Evolutionary conservation across 2,329 filamentous ascomycete genomes (phyloP).

Genomic region (Coniochaeta pulveracea): DNA sequence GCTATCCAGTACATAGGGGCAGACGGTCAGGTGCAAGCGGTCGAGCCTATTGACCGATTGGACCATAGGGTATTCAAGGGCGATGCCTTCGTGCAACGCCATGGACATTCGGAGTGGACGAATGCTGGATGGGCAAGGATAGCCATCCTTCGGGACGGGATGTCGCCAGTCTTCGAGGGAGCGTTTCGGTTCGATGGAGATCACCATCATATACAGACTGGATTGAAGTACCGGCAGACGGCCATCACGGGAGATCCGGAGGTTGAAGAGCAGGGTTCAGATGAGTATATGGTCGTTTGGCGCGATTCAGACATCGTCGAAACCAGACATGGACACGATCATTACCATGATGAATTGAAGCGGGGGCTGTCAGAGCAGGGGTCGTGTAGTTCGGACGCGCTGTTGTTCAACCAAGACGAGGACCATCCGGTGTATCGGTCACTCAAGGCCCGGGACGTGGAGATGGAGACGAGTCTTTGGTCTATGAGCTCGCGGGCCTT

Average conservation of each 20-base stretch:
- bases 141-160: slow-evolving; percentile 65
- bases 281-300: slow-evolving; percentile 83
- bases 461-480: slow-evolving; percentile 24
- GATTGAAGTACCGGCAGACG: slow-evolving; percentile 61
- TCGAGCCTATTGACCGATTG: slow-evolving; percentile 60
- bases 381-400: slow-evolving; percentile 62
- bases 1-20: slow-evolving; percentile 59
- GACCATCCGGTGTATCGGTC: slow-evolving; percentile 56
- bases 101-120: slow-evolving; percentile 55
- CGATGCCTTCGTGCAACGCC: slow-evolving; percentile 55
- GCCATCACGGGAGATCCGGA: slow-evolving; percentile 61
- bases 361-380: slow-evolving; percentile 34
- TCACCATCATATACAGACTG: slow-evolving; percentile 77
- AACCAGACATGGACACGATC: slow-evolving; percentile 9
- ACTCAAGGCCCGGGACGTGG: slow-evolving; percentile 30
- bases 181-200: slow-evolving; percentile 72
- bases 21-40: slow-evolving; percentile 55
- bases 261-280: slow-evolving; percentile 33
- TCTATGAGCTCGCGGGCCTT: slow-evolving; percentile 52
- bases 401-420: slow-evolving; percentile 67
- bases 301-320: slow-evolving; percentile 72
- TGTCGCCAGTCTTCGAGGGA: slow-evolving; percentile 75
- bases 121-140: slow-evolving; percentile 82
- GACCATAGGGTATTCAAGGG: slow-evolving; percentile 81
- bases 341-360: slow-evolving; percentile 50